phyloP scores from a whole-genome alignment of 2,329 filamentous ascomycete species.

The Chaetomium sp. region DNA sequence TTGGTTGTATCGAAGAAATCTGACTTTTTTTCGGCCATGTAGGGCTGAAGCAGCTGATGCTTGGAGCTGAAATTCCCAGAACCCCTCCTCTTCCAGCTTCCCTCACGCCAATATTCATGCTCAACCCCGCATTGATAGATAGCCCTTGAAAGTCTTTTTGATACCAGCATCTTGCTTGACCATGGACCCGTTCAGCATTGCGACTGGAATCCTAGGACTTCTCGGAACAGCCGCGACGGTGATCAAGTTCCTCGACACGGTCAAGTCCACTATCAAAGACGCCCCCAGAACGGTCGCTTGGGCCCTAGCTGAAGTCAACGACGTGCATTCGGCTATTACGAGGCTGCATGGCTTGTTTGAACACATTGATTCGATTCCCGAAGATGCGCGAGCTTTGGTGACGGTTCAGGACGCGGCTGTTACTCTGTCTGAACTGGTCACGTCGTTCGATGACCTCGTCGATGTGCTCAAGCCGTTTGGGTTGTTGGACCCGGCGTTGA shows the following conservation, averaged over 20 bases:
- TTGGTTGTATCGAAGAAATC: background rate
- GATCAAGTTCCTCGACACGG: slow-evolving; percentile 2
- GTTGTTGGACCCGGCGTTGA: background rate
- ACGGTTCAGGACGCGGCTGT: background rate
- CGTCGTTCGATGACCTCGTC: background rate
- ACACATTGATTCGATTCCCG: background rate
- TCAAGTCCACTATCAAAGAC: background rate
- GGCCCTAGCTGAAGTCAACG: background rate
- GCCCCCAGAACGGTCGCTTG: background rate
- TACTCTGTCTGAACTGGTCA: background rate
- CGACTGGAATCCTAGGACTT: background rate
- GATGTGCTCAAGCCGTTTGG: background rate
- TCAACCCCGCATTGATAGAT: background rate
- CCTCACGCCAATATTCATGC: background rate
- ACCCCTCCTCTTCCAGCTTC: background rate
- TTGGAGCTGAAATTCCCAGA: background rate
- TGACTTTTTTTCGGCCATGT: background rate
- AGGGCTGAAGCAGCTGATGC: background rate
- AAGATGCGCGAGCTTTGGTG: background rate
- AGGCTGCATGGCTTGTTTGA: background rate
- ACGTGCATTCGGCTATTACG: background rate
- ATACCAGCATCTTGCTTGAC: background rate
- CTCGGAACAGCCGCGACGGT: background rate
- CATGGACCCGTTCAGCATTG: background rate
- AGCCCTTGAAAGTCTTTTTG: background rate